These are phyloP conservation scores for Penicillium bialowiezense DNA, from an alignment of 495 filamentous ascomycete species.

Conservation along the genomic window DNA sequence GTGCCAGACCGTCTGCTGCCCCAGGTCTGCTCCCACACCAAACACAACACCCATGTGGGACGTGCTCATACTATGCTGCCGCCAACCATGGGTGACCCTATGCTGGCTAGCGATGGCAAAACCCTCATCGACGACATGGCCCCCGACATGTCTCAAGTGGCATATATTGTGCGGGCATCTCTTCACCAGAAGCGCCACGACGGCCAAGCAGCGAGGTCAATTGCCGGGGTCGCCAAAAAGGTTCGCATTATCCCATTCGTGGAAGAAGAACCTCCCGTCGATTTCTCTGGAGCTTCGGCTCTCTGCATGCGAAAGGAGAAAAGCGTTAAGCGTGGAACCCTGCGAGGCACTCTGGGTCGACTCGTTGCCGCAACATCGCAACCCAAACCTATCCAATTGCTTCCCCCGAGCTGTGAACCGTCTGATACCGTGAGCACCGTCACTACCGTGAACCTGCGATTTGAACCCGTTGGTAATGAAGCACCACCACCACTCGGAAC, in stretches of 20 bases:
- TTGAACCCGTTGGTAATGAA: slow-evolving; percentile 62
- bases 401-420: slow-evolving; percentile 38
- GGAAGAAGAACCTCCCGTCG: slow-evolving; percentile 75
- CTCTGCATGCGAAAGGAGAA: slow-evolving; percentile 75
- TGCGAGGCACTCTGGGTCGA: slow-evolving; percentile 72
- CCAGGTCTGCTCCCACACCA: slow-evolving; percentile 58
- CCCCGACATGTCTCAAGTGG: slow-evolving; percentile 74
- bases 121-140: slow-evolving; percentile 71
- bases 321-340: slow-evolving; percentile 69
- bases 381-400: slow-evolving; percentile 65
- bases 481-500: slow-evolving; percentile 66
- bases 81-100: slow-evolving; percentile 73
- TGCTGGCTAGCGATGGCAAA: slow-evolving; percentile 48
- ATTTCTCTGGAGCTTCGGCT: slow-evolving; percentile 52
- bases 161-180: slow-evolving; percentile 68
- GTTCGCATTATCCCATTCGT: slow-evolving; percentile 74
- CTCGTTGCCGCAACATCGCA: slow-evolving; percentile 71
- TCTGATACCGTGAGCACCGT: slow-evolving; percentile 50
- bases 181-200: slow-evolving; percentile 33
- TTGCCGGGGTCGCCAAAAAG: slow-evolving; percentile 54
- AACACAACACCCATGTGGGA: slow-evolving; percentile 55
- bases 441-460: slow-evolving; percentile 67
- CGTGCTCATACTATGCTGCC: slow-evolving; percentile 76
- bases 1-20: slow-evolving; percentile 71
- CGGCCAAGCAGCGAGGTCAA: slow-evolving; percentile 28